Evolutionary conservation across 2,329 filamentous ascomycete genomes (phyloP).

Genomic region (Ilyonectria mors-panacis): DNA sequence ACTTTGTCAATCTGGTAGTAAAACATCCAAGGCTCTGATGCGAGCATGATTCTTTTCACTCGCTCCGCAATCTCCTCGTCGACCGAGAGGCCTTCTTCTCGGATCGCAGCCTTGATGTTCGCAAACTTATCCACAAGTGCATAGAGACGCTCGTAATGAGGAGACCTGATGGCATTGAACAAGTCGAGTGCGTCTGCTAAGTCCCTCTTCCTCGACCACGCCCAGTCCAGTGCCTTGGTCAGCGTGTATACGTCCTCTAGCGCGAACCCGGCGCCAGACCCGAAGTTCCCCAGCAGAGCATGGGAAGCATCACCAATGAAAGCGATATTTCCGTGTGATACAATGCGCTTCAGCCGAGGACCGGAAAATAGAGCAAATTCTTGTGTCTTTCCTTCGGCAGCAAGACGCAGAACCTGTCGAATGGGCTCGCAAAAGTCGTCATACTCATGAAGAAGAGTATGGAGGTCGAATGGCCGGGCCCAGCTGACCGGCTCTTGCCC

Average conservation of each 20-base stretch:
- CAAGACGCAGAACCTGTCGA: background rate
- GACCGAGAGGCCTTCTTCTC: no score
- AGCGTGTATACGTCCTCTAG: slow-evolving; percentile 4
- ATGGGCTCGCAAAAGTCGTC: background rate
- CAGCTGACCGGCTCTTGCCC: background rate
- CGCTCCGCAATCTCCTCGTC: no score
- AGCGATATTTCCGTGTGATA: background rate
- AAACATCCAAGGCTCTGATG: no score
- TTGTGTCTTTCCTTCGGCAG: background rate
- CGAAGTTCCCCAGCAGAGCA: slow-evolving; percentile 5
- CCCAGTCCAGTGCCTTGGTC: background rate
- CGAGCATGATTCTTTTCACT: no score
- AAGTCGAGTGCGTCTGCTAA: background rate
- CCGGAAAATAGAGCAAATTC: slow-evolving; percentile 14
- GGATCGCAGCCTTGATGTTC: no score
- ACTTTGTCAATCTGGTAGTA: no score
- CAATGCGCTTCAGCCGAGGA: background rate
- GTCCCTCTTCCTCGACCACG: no score
- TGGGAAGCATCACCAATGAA: slow-evolving; percentile 34
- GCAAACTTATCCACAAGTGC: slow-evolving; percentile 57
- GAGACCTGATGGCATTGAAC: slow-evolving; percentile 10
- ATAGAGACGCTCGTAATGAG: slow-evolving; percentile 6
- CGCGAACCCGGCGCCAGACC: slow-evolving; percentile 10
- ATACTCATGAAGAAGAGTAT: background rate
- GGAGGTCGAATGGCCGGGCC: background rate